Base-by-base conservation (phyloP, 2,329 filamentous ascomycete species). In the Xylariaceae sp. region DNA sequence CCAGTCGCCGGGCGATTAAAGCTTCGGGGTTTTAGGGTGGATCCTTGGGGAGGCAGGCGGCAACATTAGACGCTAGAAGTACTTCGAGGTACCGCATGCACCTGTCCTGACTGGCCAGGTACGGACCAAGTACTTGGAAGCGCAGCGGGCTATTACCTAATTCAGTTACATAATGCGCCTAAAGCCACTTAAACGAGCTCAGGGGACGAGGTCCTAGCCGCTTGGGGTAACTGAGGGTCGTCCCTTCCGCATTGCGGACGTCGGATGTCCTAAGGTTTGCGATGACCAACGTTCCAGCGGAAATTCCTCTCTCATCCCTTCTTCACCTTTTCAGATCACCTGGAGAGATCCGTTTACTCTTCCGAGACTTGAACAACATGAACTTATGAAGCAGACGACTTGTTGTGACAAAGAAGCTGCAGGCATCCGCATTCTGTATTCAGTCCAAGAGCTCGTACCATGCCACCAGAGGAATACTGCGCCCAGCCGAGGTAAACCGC, bases 1-100 rank as follows among this genome's bases (percentile, higher is more conserved):
- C 23, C 23, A 30, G 23, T 30, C 23, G 23, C 23, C 4, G 23
- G 23, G 23, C 5, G 42, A 55, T 62, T 60, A 53, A 51, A 58
- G 55, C 55, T 61, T 37, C 17, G 30, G 53, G 47, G 42, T n/a
- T 45, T 45, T 52, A 39, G 51, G 13, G 61, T 62, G 61, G 61
- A 50, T 49, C 61, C 56, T 17, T 15, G 52, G 55, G 53, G 10
- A 45, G 42, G 10, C 42, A 6, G 42, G 37, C 37, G 11, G 37
- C 11, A 9, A 8, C 37, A 42, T 42, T 42, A 42, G 11, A 42
- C 11, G 37, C 37, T 10, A 4, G 37, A 42, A 42, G 11, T 42
- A 42, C 2, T 5, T 30, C 23, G 23, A 1, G 4, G 23, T 30
- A 30, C 23, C 23, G 1, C 23, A 1, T 30, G 23, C 23, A 30